A percentile compares a stretch with the other conserved stretches of the same genome.
phyloP scores from a whole-genome alignment of 345 rosid genomes.

The Salix caprea region DNA sequence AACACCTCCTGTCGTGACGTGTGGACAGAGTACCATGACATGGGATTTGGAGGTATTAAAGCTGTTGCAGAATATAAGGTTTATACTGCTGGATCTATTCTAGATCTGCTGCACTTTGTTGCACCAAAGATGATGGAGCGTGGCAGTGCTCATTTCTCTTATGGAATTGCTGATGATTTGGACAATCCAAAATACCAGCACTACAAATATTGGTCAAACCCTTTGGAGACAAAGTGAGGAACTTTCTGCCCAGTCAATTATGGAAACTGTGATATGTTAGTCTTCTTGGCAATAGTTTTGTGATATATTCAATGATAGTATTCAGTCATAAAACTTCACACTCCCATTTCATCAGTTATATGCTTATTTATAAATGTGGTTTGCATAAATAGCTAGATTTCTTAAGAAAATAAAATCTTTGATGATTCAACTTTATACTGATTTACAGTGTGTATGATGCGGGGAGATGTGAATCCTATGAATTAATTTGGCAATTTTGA shows the following conservation, averaged over 20 bases:
- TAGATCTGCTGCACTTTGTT: slow-evolving; percentile 72
- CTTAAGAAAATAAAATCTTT: neutral
- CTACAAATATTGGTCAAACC: slow-evolving; percentile 91
- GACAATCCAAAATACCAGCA: slow-evolving; percentile 78
- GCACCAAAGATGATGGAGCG: slow-evolving; percentile 97
- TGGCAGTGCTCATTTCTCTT: slow-evolving; percentile 81
- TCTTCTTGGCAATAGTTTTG: neutral
- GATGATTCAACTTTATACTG: neutral
- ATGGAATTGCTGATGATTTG: slow-evolving; percentile 88
- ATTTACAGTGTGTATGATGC: neutral
- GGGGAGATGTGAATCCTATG: neutral
- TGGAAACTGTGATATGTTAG: neutral
- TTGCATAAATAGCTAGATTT: neutral
- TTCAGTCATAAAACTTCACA: neutral
- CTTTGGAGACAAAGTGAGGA: slow-evolving; percentile 84
- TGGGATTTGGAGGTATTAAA: slow-evolving; percentile 77
- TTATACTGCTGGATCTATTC: slow-evolving; percentile 62
- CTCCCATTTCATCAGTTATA: neutral
- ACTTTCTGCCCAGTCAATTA: neutral
- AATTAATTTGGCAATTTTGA: slow-evolving; percentile 4
- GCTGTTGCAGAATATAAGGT: slow-evolving; percentile 78
- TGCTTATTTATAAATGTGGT: neutral
- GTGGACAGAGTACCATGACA: slow-evolving; percentile 95
- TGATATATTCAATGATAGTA: neutral
- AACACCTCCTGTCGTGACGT: slow-evolving; percentile 73